Evolutionary conservation across 2,329 filamentous ascomycete species (phyloP).

Genomic region (Aureobasidium sp.): DNA sequence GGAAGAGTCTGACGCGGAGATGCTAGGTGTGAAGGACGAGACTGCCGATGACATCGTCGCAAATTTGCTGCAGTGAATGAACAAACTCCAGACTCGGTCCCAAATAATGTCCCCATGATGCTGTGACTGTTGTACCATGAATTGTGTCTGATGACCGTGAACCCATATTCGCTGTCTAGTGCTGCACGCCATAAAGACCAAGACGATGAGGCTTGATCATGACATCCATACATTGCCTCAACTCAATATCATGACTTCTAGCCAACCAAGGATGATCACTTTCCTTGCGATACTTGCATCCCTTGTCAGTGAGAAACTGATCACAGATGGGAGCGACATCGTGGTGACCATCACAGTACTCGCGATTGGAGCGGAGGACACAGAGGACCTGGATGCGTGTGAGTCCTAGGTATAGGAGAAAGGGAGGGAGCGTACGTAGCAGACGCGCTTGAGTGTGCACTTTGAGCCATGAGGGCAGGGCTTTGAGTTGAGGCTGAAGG

Average conservation of each 20-base stretch:
- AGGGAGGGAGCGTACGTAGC: background rate
- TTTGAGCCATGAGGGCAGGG: slow-evolving; percentile 11
- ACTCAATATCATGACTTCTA: slow-evolving; percentile 9
- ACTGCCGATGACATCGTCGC: slow-evolving; percentile 18
- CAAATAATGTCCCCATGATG: no score
- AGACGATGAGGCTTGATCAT: slow-evolving; percentile 4
- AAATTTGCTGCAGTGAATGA: slow-evolving; percentile 16
- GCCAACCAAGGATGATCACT: slow-evolving; percentile 4
- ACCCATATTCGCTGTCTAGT: background rate
- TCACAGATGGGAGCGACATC: slow-evolving; percentile 4
- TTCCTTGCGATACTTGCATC: background rate
- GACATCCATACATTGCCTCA: background rate
- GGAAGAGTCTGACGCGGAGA: slow-evolving; percentile 24
- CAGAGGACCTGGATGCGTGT: slow-evolving; percentile 12
- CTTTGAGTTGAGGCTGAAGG: slow-evolving; percentile 3
- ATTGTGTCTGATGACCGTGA: no score
- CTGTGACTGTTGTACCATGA: no score
- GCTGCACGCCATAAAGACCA: slow-evolving; percentile 9
- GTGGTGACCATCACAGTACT: background rate
- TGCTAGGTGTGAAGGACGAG: slow-evolving; percentile 26
- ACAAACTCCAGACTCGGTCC: no score
- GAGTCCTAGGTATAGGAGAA: no score
- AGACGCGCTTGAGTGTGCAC: slow-evolving; percentile 1
- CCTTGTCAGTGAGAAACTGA: slow-evolving; percentile 11
- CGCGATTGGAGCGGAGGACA: background rate